phyloP scores from a whole-genome alignment of 2,329 filamentous ascomycete genomes.

The Colletotrichum aenigma region DNA sequence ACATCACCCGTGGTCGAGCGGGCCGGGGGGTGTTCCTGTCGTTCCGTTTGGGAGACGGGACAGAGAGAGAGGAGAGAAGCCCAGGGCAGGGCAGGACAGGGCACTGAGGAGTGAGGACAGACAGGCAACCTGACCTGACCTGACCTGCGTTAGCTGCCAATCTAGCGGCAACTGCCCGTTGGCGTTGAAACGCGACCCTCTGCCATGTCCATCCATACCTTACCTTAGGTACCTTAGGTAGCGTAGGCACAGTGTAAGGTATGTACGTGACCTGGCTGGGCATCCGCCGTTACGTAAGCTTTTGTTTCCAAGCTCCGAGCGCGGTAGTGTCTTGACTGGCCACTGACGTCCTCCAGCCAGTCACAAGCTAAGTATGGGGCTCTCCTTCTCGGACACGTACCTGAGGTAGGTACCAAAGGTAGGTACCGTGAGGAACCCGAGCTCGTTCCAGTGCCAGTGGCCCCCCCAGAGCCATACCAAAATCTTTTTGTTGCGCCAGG shows the following conservation, averaged over 20 bases:
- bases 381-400: not conserved
- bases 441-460: not conserved
- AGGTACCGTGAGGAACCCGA: not conserved
- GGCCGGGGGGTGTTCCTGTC: not conserved
- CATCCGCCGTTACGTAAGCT: not conserved
- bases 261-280: not conserved
- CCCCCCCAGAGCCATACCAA: slow-evolving; percentile 1
- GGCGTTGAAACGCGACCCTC: not conserved
- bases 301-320: not conserved
- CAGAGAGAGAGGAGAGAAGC: not conserved
- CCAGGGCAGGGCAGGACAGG: not conserved
- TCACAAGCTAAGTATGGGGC: not conserved
- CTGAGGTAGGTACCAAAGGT: not conserved
- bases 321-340: not conserved
- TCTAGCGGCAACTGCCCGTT: not conserved
- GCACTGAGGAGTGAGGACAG: not conserved
- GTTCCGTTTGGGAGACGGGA: not conserved
- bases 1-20: not conserved
- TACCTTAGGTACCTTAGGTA: no score
- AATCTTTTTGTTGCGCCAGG: slow-evolving; percentile 19
- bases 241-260: not conserved
- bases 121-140: not conserved
- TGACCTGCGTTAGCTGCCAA: not conserved
- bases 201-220: not conserved
- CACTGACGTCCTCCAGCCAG: not conserved